phyloP scores from a whole-genome alignment of 192 early-diverging fungal genomes.

The Entomortierella chlamydospora region DNA sequence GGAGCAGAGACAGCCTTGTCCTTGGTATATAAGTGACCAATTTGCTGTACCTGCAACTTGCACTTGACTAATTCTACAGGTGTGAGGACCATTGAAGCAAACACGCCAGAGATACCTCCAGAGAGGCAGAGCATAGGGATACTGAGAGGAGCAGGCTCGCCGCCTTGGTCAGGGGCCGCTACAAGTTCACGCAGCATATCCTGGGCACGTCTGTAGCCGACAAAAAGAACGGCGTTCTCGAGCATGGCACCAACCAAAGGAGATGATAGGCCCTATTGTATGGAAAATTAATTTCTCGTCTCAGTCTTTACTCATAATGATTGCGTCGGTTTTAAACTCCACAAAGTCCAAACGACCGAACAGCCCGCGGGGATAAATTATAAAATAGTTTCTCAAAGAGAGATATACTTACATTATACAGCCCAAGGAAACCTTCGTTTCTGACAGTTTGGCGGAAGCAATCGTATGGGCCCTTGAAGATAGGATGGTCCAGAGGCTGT shows the following conservation, averaged over 20 bases:
- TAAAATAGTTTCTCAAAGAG: not conserved
- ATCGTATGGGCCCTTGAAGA: constrained; percentile 83
- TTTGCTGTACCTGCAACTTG: constrained; percentile 91
- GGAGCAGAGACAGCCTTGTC: constrained; percentile 17
- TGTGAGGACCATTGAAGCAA: constrained; percentile 90
- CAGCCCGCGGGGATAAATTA: too few relatives aligned
- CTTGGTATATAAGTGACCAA: constrained; percentile 46
- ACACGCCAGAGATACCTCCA: constrained; percentile 87
- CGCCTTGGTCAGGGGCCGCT: constrained; percentile 34
- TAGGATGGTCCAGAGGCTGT: constrained; percentile 69
- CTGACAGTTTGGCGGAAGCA: constrained; percentile 82
- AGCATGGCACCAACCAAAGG: constrained; percentile 94
- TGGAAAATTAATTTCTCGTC: constrained; percentile 10
- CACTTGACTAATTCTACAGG: constrained; percentile 98
- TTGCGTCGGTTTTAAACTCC: too few relatives aligned
- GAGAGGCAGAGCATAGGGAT: constrained; percentile 80
- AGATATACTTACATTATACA: constrained; percentile 80
- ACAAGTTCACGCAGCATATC: constrained; percentile 67
- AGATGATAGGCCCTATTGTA: constrained; percentile 82
- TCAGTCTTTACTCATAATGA: too few relatives aligned
- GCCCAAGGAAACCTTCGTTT: constrained; percentile 83
- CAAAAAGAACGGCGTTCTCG: constrained; percentile 92
- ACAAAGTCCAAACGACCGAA: too few relatives aligned
- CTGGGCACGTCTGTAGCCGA: constrained; percentile 89
- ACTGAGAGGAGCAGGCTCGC: constrained; percentile 60